A percentile compares a stretch with the other conserved stretches of the same genome.
Evolutionary conservation across 1,284 basidiomycete genomes (phyloP).

Genomic region (Kwoniella shivajii): DNA sequence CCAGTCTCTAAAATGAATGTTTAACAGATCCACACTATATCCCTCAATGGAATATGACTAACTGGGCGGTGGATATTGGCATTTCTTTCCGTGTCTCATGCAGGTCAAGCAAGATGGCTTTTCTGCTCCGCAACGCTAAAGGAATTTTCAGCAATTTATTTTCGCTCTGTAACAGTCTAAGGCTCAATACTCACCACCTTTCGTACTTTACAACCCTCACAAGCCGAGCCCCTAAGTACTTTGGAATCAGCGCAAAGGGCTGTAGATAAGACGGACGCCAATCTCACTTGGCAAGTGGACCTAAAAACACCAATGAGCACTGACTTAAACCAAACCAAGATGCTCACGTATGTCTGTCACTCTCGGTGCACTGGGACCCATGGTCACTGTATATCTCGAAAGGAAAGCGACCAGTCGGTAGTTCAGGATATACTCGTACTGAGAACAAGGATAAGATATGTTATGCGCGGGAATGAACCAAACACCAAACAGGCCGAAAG

Average conservation of each 20-base stretch:
- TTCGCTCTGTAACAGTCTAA: background rate
- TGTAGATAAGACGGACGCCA: background rate
- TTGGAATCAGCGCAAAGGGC: background rate
- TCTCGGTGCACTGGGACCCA: conserved; percentile 2
- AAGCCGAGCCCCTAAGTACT: conserved; percentile 8
- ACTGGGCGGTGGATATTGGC: conserved; percentile 18
- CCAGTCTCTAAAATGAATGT: background rate
- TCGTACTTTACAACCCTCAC: conserved; percentile 13
- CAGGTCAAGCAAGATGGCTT: conserved; percentile 23
- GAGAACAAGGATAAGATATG: too few relatives aligned
- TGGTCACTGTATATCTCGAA: background rate
- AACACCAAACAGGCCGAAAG: too few relatives aligned
- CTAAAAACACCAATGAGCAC: background rate
- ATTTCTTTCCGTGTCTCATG: conserved; percentile 13
- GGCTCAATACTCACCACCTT: conserved; percentile 11
- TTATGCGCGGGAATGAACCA: too few relatives aligned
- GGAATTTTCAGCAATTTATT: too few relatives aligned
- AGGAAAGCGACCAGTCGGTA: too few relatives aligned
- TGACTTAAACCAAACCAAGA: background rate
- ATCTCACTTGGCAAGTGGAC: conserved; percentile 4
- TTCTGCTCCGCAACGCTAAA: conserved; percentile 21
- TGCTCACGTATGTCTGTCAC: conserved; percentile 1
- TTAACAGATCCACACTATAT: too few relatives aligned
- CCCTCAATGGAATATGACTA: too few relatives aligned
- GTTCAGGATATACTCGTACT: too few relatives aligned